Evolutionary conservation across 768 basidiomycete genomes (phyloP).

Genomic region (Psilocybe tampanensis): DNA sequence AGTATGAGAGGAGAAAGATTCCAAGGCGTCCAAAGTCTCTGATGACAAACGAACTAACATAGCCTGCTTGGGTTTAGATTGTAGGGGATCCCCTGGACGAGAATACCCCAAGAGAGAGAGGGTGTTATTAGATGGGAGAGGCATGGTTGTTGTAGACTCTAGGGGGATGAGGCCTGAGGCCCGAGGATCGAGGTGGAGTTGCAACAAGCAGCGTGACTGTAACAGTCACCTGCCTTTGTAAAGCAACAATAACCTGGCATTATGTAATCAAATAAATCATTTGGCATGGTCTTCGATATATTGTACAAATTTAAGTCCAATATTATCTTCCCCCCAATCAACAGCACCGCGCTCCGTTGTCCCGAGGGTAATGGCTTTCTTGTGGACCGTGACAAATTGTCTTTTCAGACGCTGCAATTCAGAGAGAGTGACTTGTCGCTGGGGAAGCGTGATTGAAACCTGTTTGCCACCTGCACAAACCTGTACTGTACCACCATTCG

Average conservation of each 20-base stretch:
- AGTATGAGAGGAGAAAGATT: conserved; percentile 44
- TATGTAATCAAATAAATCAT: conserved; percentile 11
- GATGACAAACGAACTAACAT: conserved; percentile 77
- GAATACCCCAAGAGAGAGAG: conserved; percentile 64
- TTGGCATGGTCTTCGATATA: conserved; percentile 75
- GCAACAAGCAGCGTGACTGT: neutral
- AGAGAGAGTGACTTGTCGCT: conserved; percentile 75
- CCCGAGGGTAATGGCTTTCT: conserved; percentile 84
- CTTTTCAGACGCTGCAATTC: conserved; percentile 90
- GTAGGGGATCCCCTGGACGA: conserved; percentile 53
- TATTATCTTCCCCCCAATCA: conserved; percentile 74
- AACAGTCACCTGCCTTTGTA: too few relatives aligned
- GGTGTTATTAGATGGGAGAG: conserved; percentile 56
- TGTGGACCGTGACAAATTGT: conserved; percentile 89
- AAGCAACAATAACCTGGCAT: too few relatives aligned
- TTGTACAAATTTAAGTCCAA: conserved; percentile 67
- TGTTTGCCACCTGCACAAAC: conserved; percentile 45
- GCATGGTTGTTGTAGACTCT: conserved; percentile 47
- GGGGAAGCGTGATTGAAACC: conserved; percentile 62
- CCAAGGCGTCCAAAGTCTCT: conserved; percentile 71
- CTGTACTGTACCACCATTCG: conserved; percentile 54
- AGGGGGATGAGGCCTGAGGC: too few relatives aligned
- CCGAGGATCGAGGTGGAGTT: neutral
- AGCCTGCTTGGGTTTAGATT: conserved; percentile 68
- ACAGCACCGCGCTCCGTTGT: conserved; percentile 76